Percentiles rank a stretch among this genome's conserved stretches.
Conservation (phyloP, 306 rosid species). For the Luffa acutangula region DNA sequence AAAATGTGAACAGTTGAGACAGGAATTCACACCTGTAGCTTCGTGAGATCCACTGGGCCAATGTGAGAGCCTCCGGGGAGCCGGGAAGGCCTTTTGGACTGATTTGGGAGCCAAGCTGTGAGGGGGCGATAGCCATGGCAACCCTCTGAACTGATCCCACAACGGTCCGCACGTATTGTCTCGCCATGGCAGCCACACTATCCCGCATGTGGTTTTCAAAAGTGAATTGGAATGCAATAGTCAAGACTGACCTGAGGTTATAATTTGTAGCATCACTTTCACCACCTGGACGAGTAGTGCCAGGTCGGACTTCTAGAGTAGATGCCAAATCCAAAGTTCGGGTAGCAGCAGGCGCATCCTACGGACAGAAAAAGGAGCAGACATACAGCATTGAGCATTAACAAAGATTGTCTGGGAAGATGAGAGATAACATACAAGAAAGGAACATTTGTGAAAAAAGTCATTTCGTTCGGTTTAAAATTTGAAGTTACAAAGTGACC, state of each 20-base stretch:
- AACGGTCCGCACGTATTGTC: conserved; percentile 87
- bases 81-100: conserved; percentile 71
- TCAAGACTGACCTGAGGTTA: conserved; percentile 82
- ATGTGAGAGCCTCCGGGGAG: conserved; percentile 83
- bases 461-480: not conserved
- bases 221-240: conserved; percentile 90
- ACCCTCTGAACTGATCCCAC: conserved; percentile 96
- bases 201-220: conserved; percentile 80
- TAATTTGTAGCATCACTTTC: conserved; percentile 45
- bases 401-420: not conserved
- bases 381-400: too few relatives aligned
- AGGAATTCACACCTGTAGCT: conserved; percentile 54
- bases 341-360: conserved; percentile 54
- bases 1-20: not conserved
- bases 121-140: conserved; percentile 96
- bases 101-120: conserved; percentile 41
- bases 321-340: conserved; percentile 92
- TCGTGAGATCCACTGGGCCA: conserved; percentile 67
- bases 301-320: conserved; percentile 74
- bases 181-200: conserved; percentile 97
- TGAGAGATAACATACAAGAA: not conserved
- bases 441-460: not conserved
- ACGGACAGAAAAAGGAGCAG: conserved; percentile 1
- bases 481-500: not conserved
- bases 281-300: conserved; percentile 35